Conservation (phyloP, 208 protist species). For the Leishmania martiniquensis region DNA sequence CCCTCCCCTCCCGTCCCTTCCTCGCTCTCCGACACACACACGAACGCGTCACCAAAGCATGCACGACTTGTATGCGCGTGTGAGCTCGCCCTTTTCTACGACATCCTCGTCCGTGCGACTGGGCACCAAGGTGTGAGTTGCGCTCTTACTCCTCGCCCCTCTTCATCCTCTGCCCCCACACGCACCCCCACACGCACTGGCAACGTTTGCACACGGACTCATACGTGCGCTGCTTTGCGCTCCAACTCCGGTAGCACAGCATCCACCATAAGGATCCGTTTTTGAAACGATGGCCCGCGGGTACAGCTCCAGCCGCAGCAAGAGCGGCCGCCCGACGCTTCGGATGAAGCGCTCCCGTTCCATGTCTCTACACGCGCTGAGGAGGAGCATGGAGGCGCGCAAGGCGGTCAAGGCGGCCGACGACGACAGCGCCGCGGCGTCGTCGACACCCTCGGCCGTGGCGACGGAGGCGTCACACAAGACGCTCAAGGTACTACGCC, state of each 20-base stretch:
- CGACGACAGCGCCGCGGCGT: not conserved
- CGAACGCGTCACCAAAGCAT: not conserved
- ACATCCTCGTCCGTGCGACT: not conserved
- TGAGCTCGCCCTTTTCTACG: no score
- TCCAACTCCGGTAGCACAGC: not conserved
- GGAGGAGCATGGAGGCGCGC: conserved; percentile 32
- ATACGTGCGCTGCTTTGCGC: not conserved
- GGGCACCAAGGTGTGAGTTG: not conserved
- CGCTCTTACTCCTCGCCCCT: not conserved
- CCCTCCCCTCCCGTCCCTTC: not conserved
- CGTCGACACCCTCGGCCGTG: not conserved
- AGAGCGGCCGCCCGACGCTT: conserved; percentile 76
- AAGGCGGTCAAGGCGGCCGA: conserved; percentile 8
- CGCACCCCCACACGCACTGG: not conserved
- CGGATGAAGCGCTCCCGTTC: conserved; percentile 71
- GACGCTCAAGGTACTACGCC: conserved; percentile 22
- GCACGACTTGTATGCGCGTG: not conserved
- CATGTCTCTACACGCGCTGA: conserved; percentile 49
- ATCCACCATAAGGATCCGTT: not conserved
- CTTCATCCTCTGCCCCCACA: no score
- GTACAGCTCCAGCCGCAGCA: conserved; percentile 81
- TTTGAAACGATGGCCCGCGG: conserved; percentile 64
- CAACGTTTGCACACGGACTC: not conserved
- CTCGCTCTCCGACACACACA: not conserved
- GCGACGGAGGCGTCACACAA: conserved; percentile 24